Evolutionary conservation across 1,139 yeast species (phyloP), one percentile per base, ranked within the genome.

Genomic region (Yamadazyma membranifaciens): DNA sequence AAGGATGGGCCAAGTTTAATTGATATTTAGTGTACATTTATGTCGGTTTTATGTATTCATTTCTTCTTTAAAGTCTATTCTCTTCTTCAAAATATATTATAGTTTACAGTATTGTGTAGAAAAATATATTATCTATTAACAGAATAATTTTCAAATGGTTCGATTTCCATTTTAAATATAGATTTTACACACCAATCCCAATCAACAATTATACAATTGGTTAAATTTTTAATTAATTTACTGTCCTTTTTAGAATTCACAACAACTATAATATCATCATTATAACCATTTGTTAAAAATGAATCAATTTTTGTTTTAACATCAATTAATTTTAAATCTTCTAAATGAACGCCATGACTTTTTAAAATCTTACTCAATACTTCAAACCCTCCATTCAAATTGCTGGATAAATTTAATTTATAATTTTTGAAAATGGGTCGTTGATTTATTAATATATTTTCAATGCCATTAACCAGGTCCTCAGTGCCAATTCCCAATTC

Each of bases 111-210:
- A 20, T 20, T 5, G 24, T 20, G 24, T 20, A 20, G 7, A 20
- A 20, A 20, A 20, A 20, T 20, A 20, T 20, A 20, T 20, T 20
- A 20, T 5, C 24, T 20, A 20, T 20, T 20, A 20, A 20, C 7
- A 20, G 24, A 12, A 31, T n/a, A 69, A 4, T 52, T 47, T 6
- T 59, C 57, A 31, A 56, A 57, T 2, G 52, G 50, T 43, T 63
- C 61, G 27, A 69, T 45, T 22, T 62, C 51, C 67, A 76, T 72
- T 33, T 67, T 67, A 56, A 82, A 82, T 0, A 83, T 78, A 36
- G 81, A 69, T 41, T 70, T 63, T 9, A 82, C 81, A 45, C 84
- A 75, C 85, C 86, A 81, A 43, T 81, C 80, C 88, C 88, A 82
- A 45, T 80, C 83, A 9, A 81, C 70, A 2, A 77, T 65, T 6